Percentiles rank a stretch among this genome's conserved stretches.
Conservation (phyloP, 805 yeast species). For the Candida germanica region DNA sequence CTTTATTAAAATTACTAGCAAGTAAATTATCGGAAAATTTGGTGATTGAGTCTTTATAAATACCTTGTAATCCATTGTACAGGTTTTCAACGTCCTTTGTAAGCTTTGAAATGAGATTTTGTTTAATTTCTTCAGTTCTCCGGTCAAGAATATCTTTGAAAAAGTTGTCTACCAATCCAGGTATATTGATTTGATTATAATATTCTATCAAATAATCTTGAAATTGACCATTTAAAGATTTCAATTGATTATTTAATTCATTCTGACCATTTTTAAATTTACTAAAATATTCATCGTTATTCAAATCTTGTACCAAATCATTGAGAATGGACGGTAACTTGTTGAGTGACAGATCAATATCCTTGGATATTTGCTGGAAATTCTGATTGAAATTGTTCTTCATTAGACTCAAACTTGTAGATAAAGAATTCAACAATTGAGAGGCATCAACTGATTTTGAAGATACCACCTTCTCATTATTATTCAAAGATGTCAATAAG, state of each 20-base stretch:
- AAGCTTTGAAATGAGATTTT: neutral
- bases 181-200: slow-evolving; percentile 5
- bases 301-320: slow-evolving; percentile 10
- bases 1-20: slow-evolving; percentile 5
- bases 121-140: neutral
- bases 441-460: slow-evolving; percentile 3
- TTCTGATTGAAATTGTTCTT: slow-evolving; percentile 9
- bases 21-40: slow-evolving; percentile 7
- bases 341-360: slow-evolving; percentile 9
- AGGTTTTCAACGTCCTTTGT: neutral
- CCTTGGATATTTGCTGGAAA: slow-evolving; percentile 6
- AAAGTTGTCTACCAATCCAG: slow-evolving; percentile 6
- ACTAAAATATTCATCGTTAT: slow-evolving; percentile 10
- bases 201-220: slow-evolving; percentile 9
- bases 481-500: slow-evolving; percentile 3
- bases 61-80: neutral
- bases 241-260: slow-evolving; percentile 7
- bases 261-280: slow-evolving; percentile 10
- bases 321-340: slow-evolving; percentile 10
- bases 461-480: slow-evolving; percentile 5
- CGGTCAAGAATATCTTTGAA: slow-evolving; percentile 3
- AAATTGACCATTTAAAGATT: slow-evolving; percentile 8
- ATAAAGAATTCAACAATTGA: slow-evolving; percentile 3
- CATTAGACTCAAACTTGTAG: slow-evolving; percentile 7
- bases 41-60: slow-evolving; percentile 5